Percentiles rank a stretch among this genome's conserved stretches.
Conservation (phyloP, 1,284 basidiomycete genomes). For the Cutaneotrichosporon cavernicola region DNA sequence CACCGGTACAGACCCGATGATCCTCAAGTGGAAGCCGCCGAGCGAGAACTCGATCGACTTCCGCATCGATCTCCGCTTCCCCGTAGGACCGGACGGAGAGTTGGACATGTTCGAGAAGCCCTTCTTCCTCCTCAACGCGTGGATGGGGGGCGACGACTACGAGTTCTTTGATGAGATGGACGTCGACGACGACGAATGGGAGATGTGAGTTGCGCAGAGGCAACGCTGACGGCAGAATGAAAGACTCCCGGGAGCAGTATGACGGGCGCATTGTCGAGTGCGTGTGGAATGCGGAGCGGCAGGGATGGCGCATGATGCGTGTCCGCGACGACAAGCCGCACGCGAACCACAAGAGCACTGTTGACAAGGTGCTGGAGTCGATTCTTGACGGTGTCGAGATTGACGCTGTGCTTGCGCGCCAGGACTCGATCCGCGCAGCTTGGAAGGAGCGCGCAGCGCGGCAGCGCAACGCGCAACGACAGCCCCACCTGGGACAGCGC, state of each 20-base stretch:
- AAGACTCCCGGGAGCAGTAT: slow-evolving; percentile 76
- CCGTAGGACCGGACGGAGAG: slow-evolving; percentile 60
- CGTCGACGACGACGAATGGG: slow-evolving; percentile 90
- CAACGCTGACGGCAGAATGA: slow-evolving; percentile 62
- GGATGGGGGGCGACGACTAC: slow-evolving; percentile 67
- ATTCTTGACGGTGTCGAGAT: slow-evolving; percentile 90
- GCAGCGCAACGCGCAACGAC: background rate
- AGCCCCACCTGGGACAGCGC: background rate
- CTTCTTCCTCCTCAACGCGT: slow-evolving; percentile 76
- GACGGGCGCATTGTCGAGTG: slow-evolving; percentile 95
- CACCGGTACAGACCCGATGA: slow-evolving; percentile 86
- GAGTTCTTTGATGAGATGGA: slow-evolving; percentile 84
- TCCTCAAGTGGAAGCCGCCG: slow-evolving; percentile 98
- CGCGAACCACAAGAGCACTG: slow-evolving; percentile 78
- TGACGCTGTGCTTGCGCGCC: slow-evolving; percentile 60
- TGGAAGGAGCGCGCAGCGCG: slow-evolving; percentile 43
- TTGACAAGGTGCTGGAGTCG: slow-evolving; percentile 79
- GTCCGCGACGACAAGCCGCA: slow-evolving; percentile 88
- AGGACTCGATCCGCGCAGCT: slow-evolving; percentile 41
- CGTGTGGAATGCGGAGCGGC: slow-evolving; percentile 69
- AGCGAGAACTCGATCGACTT: slow-evolving; percentile 98
- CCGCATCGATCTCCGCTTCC: slow-evolving; percentile 88
- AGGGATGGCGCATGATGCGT: slow-evolving; percentile 82
- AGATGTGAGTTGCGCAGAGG: slow-evolving; percentile 61
- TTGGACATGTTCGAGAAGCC: slow-evolving; percentile 85